Base-by-base conservation (phyloP, 345 rosid genomes). In the Brassica incana region DNA sequence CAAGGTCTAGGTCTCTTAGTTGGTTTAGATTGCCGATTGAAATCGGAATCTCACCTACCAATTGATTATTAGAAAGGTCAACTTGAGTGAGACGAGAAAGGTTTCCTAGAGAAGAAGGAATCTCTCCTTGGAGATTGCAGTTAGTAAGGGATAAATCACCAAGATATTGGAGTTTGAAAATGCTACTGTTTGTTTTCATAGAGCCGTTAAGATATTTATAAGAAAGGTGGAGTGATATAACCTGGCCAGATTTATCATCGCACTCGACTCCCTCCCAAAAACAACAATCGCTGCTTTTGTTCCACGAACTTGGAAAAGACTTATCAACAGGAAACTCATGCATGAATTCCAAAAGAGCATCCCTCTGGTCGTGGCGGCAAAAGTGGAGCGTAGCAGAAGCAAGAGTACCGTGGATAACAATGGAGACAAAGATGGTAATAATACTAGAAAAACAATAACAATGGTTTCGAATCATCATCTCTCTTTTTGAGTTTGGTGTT, bases 71-170 rank as follows among this genome's bases (percentile, higher is more conserved):
- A 36, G 40, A 6, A 36, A 36, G 43, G 43, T 7, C 10, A 36
- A 36, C 9, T 2, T 6, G 43, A 6, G 43, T 36, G 43, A 36
- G 71, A 64, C 20, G 63, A 63, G 52, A 8, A 74, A 33, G 65
- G 78, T 65, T 77, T 68, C 65, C 75, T 32, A 77, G 7, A 0
- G 65, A 77, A 33, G 70, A 70, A 48, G 75, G 80, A 11, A 75
- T 33, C 25, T 65, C 63, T 45, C 71, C 78, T 0, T 20, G 14
- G 73, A 76, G 59, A 15, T 16, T 0, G 52, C 79, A 76, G 3
- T 1, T 0, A 0, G 0, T 0, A 12, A 69, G 80, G 6, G 1
- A n/a, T 20, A 20, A 12, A 15, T n/a, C 1, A 33, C 54, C 38
- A 58, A 71, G 77, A 36, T 11, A 6, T 6, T 33, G 60, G 30